These are phyloP conservation scores for Pholiota adiposa DNA, from an alignment of 1,284 basidiomycete genomes.

Conservation along the genomic window DNA sequence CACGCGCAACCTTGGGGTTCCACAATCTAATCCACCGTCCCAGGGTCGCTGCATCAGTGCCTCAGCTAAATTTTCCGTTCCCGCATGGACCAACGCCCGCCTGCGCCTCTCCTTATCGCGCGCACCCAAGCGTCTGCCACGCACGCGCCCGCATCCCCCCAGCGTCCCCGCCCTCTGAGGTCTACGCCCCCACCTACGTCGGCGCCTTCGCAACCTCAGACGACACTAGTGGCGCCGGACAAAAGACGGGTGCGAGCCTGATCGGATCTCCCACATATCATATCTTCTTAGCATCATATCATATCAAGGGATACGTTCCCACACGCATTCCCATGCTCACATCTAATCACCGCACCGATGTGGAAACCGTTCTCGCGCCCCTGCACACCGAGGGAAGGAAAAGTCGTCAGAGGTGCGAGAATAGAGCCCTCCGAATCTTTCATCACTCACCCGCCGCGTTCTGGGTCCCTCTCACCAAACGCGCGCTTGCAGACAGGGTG, in stretches of 20 bases:
- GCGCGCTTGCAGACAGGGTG: background rate
- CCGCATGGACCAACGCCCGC: background rate
- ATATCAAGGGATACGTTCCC: conserved; percentile 10
- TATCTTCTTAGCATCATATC: conserved; percentile 16
- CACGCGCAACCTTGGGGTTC: conserved; percentile 1
- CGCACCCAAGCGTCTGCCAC: background rate
- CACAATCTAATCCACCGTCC: conserved; percentile 3
- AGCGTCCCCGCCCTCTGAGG: background rate
- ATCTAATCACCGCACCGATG: conserved; percentile 16
- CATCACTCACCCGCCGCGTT: background rate
- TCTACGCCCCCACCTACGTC: background rate
- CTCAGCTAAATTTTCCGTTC: background rate
- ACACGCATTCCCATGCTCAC: conserved; percentile 5
- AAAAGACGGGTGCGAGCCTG: conserved; percentile 6
- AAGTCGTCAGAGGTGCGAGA: background rate
- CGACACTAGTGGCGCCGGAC: background rate
- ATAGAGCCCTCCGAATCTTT: background rate
- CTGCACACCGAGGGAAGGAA: background rate
- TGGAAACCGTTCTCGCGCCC: conserved; percentile 13
- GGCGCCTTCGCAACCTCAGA: too few species aligned
- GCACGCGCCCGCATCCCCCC: background rate
- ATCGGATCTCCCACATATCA: conserved; percentile 23
- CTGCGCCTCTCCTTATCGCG: background rate
- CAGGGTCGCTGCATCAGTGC: conserved; percentile 2
- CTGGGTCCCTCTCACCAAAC: background rate